phyloP scores from a whole-genome alignment of 1,284 basidiomycete genomes.

The Earliella scabrosa region DNA sequence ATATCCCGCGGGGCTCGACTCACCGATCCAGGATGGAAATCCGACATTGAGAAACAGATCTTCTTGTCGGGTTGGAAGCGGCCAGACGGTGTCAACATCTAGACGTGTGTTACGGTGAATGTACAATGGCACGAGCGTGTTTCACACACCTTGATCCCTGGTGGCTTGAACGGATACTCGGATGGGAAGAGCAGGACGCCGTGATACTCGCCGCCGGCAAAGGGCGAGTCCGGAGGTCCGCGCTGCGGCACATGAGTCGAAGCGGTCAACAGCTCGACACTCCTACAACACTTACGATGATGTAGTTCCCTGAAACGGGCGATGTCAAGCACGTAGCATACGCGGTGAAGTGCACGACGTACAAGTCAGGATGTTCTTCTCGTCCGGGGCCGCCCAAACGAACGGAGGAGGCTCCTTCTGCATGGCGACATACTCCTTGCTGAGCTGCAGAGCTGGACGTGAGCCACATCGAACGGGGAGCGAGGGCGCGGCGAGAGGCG shows the following conservation, averaged over 20 bases:
- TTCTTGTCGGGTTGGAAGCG: slow-evolving; percentile 93
- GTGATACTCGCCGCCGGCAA: slow-evolving; percentile 92
- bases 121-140: neutral
- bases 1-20: slow-evolving; percentile 37
- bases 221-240: slow-evolving; percentile 92
- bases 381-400: slow-evolving; percentile 92
- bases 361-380: slow-evolving; percentile 94
- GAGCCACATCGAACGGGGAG: slow-evolving; percentile 8
- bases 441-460: slow-evolving; percentile 57
- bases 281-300: slow-evolving; percentile 64
- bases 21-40: slow-evolving; percentile 90
- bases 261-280: slow-evolving; percentile 5
- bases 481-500: slow-evolving; percentile 3
- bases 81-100: slow-evolving; percentile 95
- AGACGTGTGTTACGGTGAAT: slow-evolving; percentile 4
- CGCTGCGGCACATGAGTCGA: slow-evolving; percentile 53
- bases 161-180: slow-evolving; percentile 94
- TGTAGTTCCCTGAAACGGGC: slow-evolving; percentile 77
- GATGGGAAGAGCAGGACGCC: slow-evolving; percentile 88
- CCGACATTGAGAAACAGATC: slow-evolving; percentile 97
- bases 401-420: slow-evolving; percentile 93
- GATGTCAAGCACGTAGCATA: slow-evolving; percentile 5
- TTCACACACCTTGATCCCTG: slow-evolving; percentile 88
- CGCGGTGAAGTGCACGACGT: slow-evolving; percentile 36
- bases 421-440: slow-evolving; percentile 92